phyloP scores from a whole-genome alignment of 352 stramenopile genomes.

The Globisporangium spiculum region DNA sequence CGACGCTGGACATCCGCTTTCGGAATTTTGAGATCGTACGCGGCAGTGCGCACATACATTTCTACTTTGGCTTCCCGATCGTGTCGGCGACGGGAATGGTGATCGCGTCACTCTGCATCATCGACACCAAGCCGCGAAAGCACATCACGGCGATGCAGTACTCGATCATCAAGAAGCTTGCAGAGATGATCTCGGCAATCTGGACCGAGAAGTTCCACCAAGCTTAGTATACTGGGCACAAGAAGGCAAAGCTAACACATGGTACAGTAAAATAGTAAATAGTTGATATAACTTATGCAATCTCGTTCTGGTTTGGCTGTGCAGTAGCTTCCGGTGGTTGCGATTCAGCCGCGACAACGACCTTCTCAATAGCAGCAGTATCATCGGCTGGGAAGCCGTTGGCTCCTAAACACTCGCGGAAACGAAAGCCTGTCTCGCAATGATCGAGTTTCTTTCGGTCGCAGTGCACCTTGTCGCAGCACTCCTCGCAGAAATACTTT shows the following conservation, averaged over 20 bases:
- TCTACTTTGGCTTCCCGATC: constrained; percentile 45
- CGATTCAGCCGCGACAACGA: not conserved
- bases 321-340: not conserved
- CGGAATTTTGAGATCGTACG: constrained; percentile 38
- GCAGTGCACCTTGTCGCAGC: constrained; percentile 45
- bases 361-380: not conserved
- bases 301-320: not conserved
- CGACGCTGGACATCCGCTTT: constrained; percentile 44
- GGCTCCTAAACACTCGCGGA: constrained; percentile 30
- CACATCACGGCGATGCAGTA: constrained; percentile 61
- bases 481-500: constrained; percentile 44
- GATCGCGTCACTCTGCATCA: constrained; percentile 40
- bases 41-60: constrained; percentile 23
- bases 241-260: no score
- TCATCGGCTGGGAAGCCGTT: constrained; percentile 27
- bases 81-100: constrained; percentile 11
- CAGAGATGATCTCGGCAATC: not conserved
- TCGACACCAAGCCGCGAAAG: constrained; percentile 42
- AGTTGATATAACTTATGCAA: constrained; percentile 1
- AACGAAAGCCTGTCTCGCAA: constrained; percentile 35
- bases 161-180: constrained; percentile 41
- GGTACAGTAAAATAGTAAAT: no score
- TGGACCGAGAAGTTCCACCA: not conserved
- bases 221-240: no score
- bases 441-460: constrained; percentile 25